Percentiles rank a stretch among this genome's conserved stretches.
Evolutionary conservation across 495 filamentous ascomycete species (phyloP).

Genomic region (Mycothermus thermophilus): DNA sequence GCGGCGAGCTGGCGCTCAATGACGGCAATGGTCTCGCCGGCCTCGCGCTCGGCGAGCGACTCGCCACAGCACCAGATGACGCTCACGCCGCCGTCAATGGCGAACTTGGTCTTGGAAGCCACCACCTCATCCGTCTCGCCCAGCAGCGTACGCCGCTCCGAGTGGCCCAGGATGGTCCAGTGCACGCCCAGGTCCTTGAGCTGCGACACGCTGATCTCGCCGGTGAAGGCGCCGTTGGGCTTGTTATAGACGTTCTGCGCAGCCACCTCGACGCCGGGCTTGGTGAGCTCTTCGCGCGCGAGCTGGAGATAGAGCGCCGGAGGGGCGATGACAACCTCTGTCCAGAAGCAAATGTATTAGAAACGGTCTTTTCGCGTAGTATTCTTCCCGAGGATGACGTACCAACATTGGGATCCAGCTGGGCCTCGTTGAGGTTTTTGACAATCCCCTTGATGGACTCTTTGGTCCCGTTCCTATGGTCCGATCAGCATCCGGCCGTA

Average conservation of each 20-base stretch:
- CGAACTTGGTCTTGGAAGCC: constrained; percentile 82
- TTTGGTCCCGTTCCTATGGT: constrained; percentile 74
- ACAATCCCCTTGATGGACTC: constrained; percentile 78
- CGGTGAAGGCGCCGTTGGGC: constrained; percentile 92
- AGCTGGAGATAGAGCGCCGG: constrained; percentile 82
- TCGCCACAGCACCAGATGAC: constrained; percentile 97
- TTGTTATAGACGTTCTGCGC: constrained; percentile 96
- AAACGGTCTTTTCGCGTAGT: not conserved
- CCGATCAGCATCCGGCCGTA: constrained; percentile 11
- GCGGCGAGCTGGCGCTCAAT: constrained; percentile 67
- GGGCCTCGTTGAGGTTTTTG: constrained; percentile 67
- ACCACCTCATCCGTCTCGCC: constrained; percentile 77
- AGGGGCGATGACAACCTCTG: constrained; percentile 90
- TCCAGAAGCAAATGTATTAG: not conserved
- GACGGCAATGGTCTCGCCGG: constrained; percentile 75
- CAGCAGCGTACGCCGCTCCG: constrained; percentile 76
- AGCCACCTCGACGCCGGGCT: constrained; percentile 54
- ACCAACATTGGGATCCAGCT: constrained; percentile 57
- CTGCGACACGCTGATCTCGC: constrained; percentile 85
- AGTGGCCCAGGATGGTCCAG: constrained; percentile 88
- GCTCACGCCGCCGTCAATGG: constrained; percentile 69
- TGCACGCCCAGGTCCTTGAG: constrained; percentile 73
- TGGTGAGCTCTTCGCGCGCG: constrained; percentile 52
- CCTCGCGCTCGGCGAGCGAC: constrained; percentile 82
- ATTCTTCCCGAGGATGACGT: constrained; percentile 17